phyloP scores from a whole-genome alignment of 805 yeast species.

The Candida odintsovae region DNA sequence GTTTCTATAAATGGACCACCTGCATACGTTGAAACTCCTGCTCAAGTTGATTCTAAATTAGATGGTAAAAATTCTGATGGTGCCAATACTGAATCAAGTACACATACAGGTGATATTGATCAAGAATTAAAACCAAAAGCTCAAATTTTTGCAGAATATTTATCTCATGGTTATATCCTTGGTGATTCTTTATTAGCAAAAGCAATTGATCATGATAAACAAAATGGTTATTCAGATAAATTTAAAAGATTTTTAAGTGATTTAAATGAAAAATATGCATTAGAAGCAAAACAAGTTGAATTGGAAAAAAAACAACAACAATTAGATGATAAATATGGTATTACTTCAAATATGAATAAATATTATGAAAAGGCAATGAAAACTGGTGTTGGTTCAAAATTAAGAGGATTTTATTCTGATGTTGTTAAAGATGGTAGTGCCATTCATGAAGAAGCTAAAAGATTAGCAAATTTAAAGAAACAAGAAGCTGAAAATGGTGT shows the following conservation, averaged over 20 bases:
- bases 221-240: constrained; percentile 52
- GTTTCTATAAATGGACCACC: constrained; percentile 6
- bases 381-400: constrained; percentile 44
- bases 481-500: constrained; percentile 2
- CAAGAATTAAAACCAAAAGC: constrained; percentile 78
- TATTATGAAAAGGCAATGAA: constrained; percentile 30
- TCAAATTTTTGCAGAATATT: constrained; percentile 69
- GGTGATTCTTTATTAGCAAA: constrained; percentile 55
- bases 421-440: constrained; percentile 51
- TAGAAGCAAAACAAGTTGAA: constrained; percentile 34
- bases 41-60: constrained; percentile 1
- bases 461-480: constrained; percentile 59
- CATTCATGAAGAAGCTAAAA: constrained; percentile 68
- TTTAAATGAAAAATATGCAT: constrained; percentile 57
- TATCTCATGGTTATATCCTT: constrained; percentile 66
- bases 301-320: constrained; percentile 30
- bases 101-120: constrained; percentile 37
- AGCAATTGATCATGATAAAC: constrained; percentile 58
- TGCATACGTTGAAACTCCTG: constrained; percentile 7
- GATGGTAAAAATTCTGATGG: not conserved
- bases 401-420: constrained; percentile 54
- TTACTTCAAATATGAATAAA: constrained; percentile 33
- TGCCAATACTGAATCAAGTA: not conserved
- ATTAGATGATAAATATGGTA: constrained; percentile 16
- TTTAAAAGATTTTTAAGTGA: constrained; percentile 50